Evolutionary conservation across 2,329 filamentous ascomycete species (phyloP).

Genomic region (Colletotrichum musae): DNA sequence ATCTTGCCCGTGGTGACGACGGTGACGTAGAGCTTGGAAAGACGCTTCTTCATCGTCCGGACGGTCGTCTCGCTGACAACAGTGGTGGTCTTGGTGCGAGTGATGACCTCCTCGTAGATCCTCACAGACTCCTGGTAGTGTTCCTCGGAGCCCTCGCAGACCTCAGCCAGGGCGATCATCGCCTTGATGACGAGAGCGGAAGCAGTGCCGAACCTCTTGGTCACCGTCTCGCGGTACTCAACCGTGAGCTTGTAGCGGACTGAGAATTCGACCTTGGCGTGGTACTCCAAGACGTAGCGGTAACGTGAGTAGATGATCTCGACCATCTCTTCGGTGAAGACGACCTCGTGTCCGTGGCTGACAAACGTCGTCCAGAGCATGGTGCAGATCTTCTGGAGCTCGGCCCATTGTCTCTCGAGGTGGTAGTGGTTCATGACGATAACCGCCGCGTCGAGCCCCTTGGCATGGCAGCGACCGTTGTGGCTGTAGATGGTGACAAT

Average conservation of each 20-base stretch:
- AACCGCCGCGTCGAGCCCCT: slow-evolving; percentile 61
- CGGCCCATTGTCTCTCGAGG: slow-evolving; percentile 58
- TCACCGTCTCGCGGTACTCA: slow-evolving; percentile 63
- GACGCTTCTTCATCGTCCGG: slow-evolving; percentile 62
- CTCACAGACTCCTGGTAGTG: slow-evolving; percentile 60
- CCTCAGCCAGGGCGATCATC: slow-evolving; percentile 56
- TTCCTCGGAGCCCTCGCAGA: slow-evolving; percentile 60
- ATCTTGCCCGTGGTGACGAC: slow-evolving; percentile 55
- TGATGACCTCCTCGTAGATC: slow-evolving; percentile 63
- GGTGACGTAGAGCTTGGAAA: slow-evolving; percentile 61
- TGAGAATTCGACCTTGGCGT: slow-evolving; percentile 58
- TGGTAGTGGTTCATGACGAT: slow-evolving; percentile 62
- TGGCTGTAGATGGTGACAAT: slow-evolving; percentile 53
- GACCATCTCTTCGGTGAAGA: slow-evolving; percentile 58
- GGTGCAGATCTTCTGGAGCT: slow-evolving; percentile 61
- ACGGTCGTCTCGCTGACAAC: slow-evolving; percentile 54
- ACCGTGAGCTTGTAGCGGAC: slow-evolving; percentile 59
- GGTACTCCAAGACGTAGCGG: slow-evolving; percentile 60
- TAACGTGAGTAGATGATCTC: slow-evolving; percentile 61
- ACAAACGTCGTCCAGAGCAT: slow-evolving; percentile 58
- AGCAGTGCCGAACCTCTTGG: slow-evolving; percentile 52
- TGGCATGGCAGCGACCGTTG: slow-evolving; percentile 53
- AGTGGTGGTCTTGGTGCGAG: slow-evolving; percentile 50
- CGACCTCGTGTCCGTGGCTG: slow-evolving; percentile 54
- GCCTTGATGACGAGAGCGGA: slow-evolving; percentile 48